phyloP scores from a whole-genome alignment of 768 basidiomycete genomes.

The Plicaturopsis crispa region DNA sequence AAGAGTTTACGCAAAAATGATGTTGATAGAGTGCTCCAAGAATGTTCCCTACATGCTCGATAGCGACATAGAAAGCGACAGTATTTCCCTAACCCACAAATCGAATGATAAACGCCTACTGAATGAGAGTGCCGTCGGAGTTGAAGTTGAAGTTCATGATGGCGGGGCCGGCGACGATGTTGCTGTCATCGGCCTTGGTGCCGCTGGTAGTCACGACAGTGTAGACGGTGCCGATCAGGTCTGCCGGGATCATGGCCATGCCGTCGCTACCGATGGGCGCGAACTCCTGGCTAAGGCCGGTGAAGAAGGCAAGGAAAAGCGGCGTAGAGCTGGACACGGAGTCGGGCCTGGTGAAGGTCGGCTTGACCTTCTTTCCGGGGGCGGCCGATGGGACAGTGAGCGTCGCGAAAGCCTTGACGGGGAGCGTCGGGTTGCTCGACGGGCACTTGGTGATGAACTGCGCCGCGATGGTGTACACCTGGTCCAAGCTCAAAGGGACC shows the following conservation, averaged over 20 bases:
- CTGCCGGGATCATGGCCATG: conserved; percentile 31
- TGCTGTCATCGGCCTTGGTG: conserved; percentile 31
- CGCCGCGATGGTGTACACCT: conserved; percentile 31
- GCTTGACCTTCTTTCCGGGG: conserved; percentile 18
- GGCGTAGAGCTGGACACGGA: conserved; percentile 24
- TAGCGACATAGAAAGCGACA: too few species aligned
- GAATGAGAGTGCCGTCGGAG: too few species aligned
- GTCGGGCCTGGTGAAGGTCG: conserved; percentile 15
- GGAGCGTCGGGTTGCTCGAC: conserved; percentile 35
- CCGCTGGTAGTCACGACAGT: conserved; percentile 36
- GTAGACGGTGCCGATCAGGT: conserved; percentile 43
- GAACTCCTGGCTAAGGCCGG: conserved; percentile 35
- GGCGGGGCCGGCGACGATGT: conserved; percentile 49
- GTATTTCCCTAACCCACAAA: too few species aligned
- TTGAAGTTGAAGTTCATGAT: conserved; percentile 34
- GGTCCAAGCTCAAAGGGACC: conserved; percentile 32
- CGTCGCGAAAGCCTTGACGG: conserved; percentile 38
- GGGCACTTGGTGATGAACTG: conserved; percentile 50
- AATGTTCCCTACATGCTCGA: too few species aligned
- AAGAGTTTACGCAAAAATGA: too few species aligned
- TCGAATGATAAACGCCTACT: too few species aligned
- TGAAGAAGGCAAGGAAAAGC: conserved; percentile 38
- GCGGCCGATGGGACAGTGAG: conserved; percentile 24
- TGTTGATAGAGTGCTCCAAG: too few species aligned
- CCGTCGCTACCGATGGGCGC: conserved; percentile 25